A percentile compares a stretch with the other conserved stretches of the same genome.
Conservation (phyloP, 495 filamentous ascomycete species). For the Xanthoparmelia taractica region DNA sequence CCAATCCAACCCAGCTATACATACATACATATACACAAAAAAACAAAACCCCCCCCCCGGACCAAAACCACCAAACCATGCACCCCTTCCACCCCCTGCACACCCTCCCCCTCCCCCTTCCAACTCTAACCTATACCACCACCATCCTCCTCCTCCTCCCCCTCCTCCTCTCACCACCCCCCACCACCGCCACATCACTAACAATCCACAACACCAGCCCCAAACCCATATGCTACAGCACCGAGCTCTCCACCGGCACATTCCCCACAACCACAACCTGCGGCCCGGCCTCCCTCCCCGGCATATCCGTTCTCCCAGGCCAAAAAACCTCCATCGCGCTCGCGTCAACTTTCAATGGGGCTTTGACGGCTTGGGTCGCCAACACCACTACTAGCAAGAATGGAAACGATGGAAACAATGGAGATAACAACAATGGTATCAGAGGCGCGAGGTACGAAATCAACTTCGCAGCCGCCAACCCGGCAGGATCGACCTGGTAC, state of each 20-base stretch:
- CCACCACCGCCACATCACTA: slow-evolving; percentile 2
- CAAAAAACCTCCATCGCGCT: slow-evolving; percentile 11
- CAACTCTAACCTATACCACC: too few species aligned
- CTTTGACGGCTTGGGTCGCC: slow-evolving; percentile 13
- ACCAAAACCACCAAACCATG: too few species aligned
- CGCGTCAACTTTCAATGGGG: slow-evolving; percentile 15
- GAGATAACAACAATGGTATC: too few species aligned
- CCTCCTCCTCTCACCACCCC: not conserved
- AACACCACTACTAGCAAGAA: too few species aligned
- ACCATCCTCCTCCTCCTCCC: not conserved
- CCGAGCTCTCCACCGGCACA: slow-evolving; percentile 14
- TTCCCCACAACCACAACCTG: slow-evolving; percentile 3
- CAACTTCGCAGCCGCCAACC: slow-evolving; percentile 16
- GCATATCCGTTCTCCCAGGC: slow-evolving; percentile 4
- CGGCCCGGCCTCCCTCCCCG: not conserved
- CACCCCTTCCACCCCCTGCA: too few species aligned
- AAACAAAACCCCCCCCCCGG: too few species aligned
- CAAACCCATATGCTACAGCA: slow-evolving; percentile 16
- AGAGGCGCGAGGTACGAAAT: slow-evolving; percentile 16
- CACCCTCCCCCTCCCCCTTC: too few species aligned
- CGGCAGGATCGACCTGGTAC: slow-evolving; percentile 16
- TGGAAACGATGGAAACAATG: too few species aligned
- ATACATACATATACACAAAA: too few species aligned
- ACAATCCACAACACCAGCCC: slow-evolving; percentile 14
- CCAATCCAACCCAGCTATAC: too few species aligned